phyloP scores from a whole-genome alignment of 768 basidiomycete genomes.

The Pholiota conissans region DNA sequence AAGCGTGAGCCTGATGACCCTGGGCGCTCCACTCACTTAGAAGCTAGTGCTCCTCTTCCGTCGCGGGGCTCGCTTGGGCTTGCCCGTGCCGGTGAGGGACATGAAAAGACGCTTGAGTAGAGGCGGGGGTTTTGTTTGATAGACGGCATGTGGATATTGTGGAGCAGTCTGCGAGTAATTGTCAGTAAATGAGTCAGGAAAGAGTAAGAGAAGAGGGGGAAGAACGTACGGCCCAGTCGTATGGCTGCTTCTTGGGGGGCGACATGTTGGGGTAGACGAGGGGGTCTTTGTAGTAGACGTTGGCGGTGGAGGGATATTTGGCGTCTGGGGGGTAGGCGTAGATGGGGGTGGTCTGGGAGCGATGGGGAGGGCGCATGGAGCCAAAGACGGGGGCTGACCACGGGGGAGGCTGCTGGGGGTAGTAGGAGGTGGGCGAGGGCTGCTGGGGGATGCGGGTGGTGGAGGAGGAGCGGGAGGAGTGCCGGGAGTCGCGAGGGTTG shows the following conservation, averaged over 20 bases:
- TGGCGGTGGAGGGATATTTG: slow-evolving; percentile 11
- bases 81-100: slow-evolving; percentile 22
- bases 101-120: slow-evolving; percentile 26
- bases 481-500: slow-evolving; percentile 25
- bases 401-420: slow-evolving; percentile 19
- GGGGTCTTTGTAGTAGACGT: slow-evolving; percentile 8
- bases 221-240: slow-evolving; percentile 20
- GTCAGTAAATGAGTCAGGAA: slow-evolving; percentile 9
- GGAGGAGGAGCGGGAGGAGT: slow-evolving; percentile 26
- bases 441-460: slow-evolving; percentile 15
- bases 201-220: background rate
- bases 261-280: slow-evolving; percentile 8
- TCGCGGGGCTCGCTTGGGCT: slow-evolving; percentile 16
- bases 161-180: slow-evolving; percentile 18
- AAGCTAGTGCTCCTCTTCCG: slow-evolving; percentile 26
- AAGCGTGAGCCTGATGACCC: background rate
- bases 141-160: slow-evolving; percentile 24
- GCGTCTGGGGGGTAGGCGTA: slow-evolving; percentile 14
- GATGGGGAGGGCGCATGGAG: slow-evolving; percentile 5
- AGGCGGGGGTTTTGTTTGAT: slow-evolving; percentile 22
- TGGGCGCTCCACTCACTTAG: slow-evolving; percentile 11
- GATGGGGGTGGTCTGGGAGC: slow-evolving; percentile 14
- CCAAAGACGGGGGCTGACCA: slow-evolving; percentile 12
- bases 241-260: slow-evolving; percentile 7
- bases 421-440: slow-evolving; percentile 21